Base-by-base conservation (phyloP, 192 early-diverging fungal species). In the Powellomyces hirtus region DNA sequence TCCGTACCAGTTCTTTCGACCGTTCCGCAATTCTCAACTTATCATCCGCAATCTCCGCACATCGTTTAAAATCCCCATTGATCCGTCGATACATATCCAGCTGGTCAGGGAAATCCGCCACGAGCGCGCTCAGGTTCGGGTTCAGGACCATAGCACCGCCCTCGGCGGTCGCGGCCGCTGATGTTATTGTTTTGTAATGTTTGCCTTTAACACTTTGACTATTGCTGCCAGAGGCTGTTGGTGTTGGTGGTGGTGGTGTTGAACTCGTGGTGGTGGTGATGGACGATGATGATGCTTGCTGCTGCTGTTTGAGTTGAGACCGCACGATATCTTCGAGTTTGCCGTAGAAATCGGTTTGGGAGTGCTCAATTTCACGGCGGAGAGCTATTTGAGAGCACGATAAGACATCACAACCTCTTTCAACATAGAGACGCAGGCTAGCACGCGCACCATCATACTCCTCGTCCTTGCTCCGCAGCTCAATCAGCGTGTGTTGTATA, bases 281-380 rank as follows among this genome's bases (percentile, higher is more conserved):
- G n/a, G n/a, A n/a, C n/a, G n/a, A n/a, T n/a, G n/a, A n/a, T n/a
- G n/a, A n/a, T n/a, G n/a, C n/a, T n/a, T n/a, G n/a, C n/a, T n/a
- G n/a, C n/a, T n/a, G n/a, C n/a, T n/a, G n/a, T n/a, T n/a, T n/a
- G n/a, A 64, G 44, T 37, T 64, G 62, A 14, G 62, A 26, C 18
- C 62, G 18, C 16, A 64, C 62, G 11, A 64, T 64, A n/a, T 46
- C 62, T 33, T 64, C 62, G 44, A 64, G 53, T 38, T 42, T 62
- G n/a, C 42, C 60, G 36, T 62, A 62, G 42, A 62, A 62, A 38
- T 62, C 60, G 13, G 42, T 62, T 22, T 62, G 60, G 0, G 37
- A 27, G 20, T 20, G 20, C 42, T 26, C 60, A n/a, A 62, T 62
- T 6, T 62, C 60, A 24, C 16, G n/a, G n/a, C 46, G 46, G n/a